phyloP scores from a whole-genome alignment of 768 basidiomycete species.

The Pilatotrama ljubarskyi region DNA sequence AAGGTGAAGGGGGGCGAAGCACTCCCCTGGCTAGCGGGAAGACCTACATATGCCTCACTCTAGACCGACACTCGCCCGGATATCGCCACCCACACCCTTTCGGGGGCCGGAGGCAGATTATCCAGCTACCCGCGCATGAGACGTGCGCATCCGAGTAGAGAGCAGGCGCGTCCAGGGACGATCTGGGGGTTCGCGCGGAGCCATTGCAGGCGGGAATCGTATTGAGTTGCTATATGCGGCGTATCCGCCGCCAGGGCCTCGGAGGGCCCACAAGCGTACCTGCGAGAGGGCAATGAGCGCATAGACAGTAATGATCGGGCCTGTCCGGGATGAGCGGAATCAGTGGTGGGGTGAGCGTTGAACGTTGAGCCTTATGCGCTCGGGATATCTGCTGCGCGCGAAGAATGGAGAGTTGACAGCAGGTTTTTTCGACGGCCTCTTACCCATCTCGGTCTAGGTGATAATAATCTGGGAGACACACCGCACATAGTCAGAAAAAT shows the following conservation, averaged over 20 bases:
- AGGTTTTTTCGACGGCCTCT: too few species aligned
- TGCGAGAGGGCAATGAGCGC: neutral
- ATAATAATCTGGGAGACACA: too few species aligned
- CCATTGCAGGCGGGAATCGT: neutral
- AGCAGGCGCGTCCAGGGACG: neutral
- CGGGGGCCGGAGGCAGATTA: neutral
- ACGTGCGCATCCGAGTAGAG: neutral
- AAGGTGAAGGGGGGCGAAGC: neutral
- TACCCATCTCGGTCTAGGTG: too few species aligned
- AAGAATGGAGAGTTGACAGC: neutral
- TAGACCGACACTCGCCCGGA: too few species aligned
- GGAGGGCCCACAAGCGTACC: neutral
- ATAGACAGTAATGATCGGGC: neutral
- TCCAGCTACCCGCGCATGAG: slow-evolving; percentile 1
- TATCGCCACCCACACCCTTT: neutral
- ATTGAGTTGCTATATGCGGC: neutral
- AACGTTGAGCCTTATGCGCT: neutral
- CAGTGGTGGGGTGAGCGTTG: neutral
- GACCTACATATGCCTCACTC: neutral
- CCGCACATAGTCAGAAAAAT: neutral
- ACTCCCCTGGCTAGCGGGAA: neutral
- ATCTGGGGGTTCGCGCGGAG: neutral
- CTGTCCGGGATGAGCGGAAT: neutral
- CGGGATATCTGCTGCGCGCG: neutral
- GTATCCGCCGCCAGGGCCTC: neutral